Base-by-base conservation (phyloP, 78 protist genomes). In the Polysphondylium violaceum region DNA sequence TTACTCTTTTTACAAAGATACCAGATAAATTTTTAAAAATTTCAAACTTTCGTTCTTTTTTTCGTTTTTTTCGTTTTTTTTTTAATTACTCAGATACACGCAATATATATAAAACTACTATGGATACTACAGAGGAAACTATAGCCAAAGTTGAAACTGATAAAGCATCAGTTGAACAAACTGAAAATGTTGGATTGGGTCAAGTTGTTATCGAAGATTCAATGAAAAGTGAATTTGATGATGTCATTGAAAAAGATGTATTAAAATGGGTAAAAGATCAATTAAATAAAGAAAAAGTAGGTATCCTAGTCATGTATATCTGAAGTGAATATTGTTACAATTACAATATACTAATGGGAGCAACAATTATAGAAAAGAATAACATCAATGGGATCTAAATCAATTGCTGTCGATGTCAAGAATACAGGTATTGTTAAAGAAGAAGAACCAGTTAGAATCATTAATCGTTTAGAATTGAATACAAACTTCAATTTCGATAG, bases 351-450 rank as follows among this genome's bases (percentile, higher is more conserved):
- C 61, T 55, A 2, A 55, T 55, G 19, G 17, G 3, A 14, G 3
- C 21, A 23, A 3, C 31, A 33, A 19, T 61, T 35, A 33, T 36
- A 64, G 61, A 71, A 53, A 47, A 50, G 77, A 38, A 71, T 71
- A 29, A 38, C 14, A n/a, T 31, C 55, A 27, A 29, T 71, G 36
- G 77, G 77, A 29, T 47, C 63, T 31, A 71, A 71, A 71, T 47
- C 63, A 35, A 47, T 71, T 16, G 23, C 16, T 31, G 61, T 71
- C 17, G 77, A 71, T 43, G 90, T 81, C 21, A 81, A 81, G 21
- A 81, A 81, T 55, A 73, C 90, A 63, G 90, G 90, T 59, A 67
- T 81, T 17, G 35, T 81, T 19, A 81, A 41, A 69, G 79, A 79
- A 55, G 61, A 64, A 7, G 59, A 69, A 31, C 29, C 27, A 27